Evolutionary conservation across 2,329 filamentous ascomycete species (phyloP).

Genomic region (Fusarium camptoceras): DNA sequence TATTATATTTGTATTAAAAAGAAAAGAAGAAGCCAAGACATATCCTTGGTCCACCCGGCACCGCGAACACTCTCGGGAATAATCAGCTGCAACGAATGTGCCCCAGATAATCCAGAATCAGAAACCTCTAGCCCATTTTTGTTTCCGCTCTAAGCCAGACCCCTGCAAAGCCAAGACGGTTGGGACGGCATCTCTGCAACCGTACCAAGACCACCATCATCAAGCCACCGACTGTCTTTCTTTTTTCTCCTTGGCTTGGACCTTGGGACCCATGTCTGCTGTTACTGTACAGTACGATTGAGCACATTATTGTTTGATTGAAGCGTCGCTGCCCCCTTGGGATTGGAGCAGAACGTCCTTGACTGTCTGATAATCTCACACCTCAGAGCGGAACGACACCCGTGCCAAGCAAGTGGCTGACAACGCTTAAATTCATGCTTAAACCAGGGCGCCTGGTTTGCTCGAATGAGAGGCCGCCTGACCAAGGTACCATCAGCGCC

Average conservation of each 20-base stretch:
- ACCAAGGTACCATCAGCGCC: constrained; percentile 32
- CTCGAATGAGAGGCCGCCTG: constrained; percentile 40
- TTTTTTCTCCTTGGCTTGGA: constrained; percentile 6
- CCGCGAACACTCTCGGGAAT: constrained; percentile 48
- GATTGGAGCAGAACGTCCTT: constrained; percentile 26
- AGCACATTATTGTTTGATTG: constrained; percentile 15
- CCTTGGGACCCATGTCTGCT: neutral
- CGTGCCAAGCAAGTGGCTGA: constrained; percentile 59
- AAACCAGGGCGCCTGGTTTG: constrained; percentile 51
- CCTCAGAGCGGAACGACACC: constrained; percentile 40
- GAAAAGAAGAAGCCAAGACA: constrained; percentile 21
- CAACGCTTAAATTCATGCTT: constrained; percentile 65
- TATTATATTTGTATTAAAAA: neutral
- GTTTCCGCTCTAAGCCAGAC: constrained; percentile 16
- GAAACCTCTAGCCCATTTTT: constrained; percentile 28
- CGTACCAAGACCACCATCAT: constrained; percentile 47
- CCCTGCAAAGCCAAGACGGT: constrained; percentile 53
- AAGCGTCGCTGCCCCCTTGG: constrained; percentile 17
- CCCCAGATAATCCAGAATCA: constrained; percentile 42
- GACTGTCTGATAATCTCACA: constrained; percentile 25
- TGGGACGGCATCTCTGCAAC: constrained; percentile 54
- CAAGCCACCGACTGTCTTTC: constrained; percentile 44
- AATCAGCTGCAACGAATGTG: constrained; percentile 39
- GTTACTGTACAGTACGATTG: neutral
- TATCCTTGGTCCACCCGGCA: constrained; percentile 40